phyloP scores from a whole-genome alignment of 2,329 filamentous ascomycete species.

The Rugonectria rugulosa region DNA sequence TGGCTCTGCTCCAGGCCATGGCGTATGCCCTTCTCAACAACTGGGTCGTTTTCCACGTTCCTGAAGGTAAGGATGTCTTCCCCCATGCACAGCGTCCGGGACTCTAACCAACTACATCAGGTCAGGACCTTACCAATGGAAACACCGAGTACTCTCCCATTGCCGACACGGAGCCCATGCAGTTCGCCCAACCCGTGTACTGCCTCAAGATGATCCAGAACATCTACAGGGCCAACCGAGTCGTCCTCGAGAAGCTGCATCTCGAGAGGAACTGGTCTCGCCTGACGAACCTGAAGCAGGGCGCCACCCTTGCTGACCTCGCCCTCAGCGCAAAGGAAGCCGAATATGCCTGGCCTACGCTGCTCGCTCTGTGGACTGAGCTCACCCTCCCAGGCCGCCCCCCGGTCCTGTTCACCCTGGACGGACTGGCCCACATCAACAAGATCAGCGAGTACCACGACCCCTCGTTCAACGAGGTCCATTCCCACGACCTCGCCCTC shows the following conservation, averaged over 20 bases:
- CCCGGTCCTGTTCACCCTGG: constrained; percentile 76
- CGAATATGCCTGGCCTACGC: constrained; percentile 81
- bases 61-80: constrained; percentile 73
- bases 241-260: constrained; percentile 63
- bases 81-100: background rate
- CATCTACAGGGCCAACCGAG: constrained; percentile 75
- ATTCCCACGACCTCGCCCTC: constrained; percentile 84
- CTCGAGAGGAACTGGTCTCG: constrained; percentile 54
- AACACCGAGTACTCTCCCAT: constrained; percentile 82
- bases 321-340: constrained; percentile 75
- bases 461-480: constrained; percentile 75
- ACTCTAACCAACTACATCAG: constrained; percentile 44
- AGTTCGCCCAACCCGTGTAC: constrained; percentile 83
- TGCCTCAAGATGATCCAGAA: constrained; percentile 76
- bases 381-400: constrained; percentile 63
- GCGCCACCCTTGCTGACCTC: constrained; percentile 72
- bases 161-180: constrained; percentile 60
- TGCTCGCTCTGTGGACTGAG: constrained; percentile 83
- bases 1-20: constrained; percentile 84
- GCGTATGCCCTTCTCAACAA: constrained; percentile 80
- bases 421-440: constrained; percentile 86
- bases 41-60: constrained; percentile 89
- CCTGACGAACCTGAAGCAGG: constrained; percentile 56
- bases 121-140: constrained; percentile 80
- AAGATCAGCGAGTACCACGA: constrained; percentile 77